phyloP scores from a whole-genome alignment of 805 yeast genomes.

The Cyberlindnera nakhonratchasimensis region DNA sequence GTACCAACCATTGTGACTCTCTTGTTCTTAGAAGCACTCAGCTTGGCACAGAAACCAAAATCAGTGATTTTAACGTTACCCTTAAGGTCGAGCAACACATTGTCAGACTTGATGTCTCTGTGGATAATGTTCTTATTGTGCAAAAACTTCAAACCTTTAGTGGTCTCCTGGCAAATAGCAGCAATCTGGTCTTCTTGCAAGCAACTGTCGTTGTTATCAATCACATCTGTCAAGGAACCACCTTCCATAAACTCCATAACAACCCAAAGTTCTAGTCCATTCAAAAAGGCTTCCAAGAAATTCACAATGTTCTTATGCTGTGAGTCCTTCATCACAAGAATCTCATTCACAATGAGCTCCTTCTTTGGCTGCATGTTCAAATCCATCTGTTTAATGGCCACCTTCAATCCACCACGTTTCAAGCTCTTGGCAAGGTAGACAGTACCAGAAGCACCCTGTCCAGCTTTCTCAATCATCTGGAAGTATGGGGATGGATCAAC shows the following conservation, averaged over 20 bases:
- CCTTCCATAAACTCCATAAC: constrained; percentile 99
- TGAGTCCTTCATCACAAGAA: constrained; percentile 93
- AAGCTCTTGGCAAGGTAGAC: constrained; percentile 80
- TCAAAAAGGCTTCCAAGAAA: constrained; percentile 83
- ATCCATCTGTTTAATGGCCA: constrained; percentile 97
- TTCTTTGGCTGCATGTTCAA: constrained; percentile 87
- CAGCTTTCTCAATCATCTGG: constrained; percentile 78
- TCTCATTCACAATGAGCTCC: constrained; percentile 93
- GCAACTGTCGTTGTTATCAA: constrained; percentile 73
- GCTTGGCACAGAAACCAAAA: constrained; percentile 95
- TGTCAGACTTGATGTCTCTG: constrained; percentile 95
- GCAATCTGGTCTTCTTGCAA: constrained; percentile 88
- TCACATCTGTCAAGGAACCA: constrained; percentile 93
- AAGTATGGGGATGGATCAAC: constrained; percentile 84
- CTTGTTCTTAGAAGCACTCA: constrained; percentile 77
- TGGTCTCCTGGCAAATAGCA: constrained; percentile 83
- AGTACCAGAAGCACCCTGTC: constrained; percentile 98
- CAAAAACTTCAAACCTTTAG: constrained; percentile 85
- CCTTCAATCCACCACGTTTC: constrained; percentile 56
- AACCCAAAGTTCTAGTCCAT: constrained; percentile 83
- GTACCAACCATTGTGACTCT: constrained; percentile 99
- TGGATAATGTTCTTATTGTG: constrained; percentile 93
- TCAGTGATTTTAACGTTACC: constrained; percentile 94
- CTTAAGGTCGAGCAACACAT: constrained; percentile 74
- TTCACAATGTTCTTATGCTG: constrained; percentile 94